phyloP scores from a whole-genome alignment of 2,329 filamentous ascomycete species.

The Penicillium concentricum region DNA sequence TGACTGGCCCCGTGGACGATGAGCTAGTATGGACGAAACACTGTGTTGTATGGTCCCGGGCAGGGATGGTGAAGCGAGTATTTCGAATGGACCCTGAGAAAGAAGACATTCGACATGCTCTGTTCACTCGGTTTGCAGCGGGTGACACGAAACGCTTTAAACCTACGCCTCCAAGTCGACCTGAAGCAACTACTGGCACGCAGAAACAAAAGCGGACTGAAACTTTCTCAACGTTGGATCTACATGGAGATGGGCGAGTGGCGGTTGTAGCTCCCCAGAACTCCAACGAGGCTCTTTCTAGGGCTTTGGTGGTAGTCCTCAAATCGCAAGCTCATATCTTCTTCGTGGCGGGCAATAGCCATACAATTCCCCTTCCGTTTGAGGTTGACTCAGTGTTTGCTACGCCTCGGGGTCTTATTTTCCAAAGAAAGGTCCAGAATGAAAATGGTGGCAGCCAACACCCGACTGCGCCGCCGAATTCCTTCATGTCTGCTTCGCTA shows the following conservation, averaged over 20 bases:
- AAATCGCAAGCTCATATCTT: slow-evolving; percentile 92
- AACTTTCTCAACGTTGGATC: slow-evolving; percentile 24
- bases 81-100: slow-evolving; percentile 86
- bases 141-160: slow-evolving; percentile 24
- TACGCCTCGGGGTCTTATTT: slow-evolving; percentile 76
- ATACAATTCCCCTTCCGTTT: slow-evolving; percentile 91
- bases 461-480: slow-evolving; percentile 70
- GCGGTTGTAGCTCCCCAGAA: slow-evolving; percentile 18
- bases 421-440: slow-evolving; percentile 70
- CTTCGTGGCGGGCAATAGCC: slow-evolving; percentile 81
- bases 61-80: slow-evolving; percentile 77
- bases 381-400: slow-evolving; percentile 86
- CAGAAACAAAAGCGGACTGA: slow-evolving; percentile 12
- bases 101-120: slow-evolving; percentile 78
- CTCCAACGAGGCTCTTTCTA: slow-evolving; percentile 33
- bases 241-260: slow-evolving; percentile 25
- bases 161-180: slow-evolving; percentile 1
- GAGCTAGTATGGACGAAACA: slow-evolving; percentile 74
- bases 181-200: not conserved
- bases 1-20: slow-evolving; percentile 60
- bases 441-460: slow-evolving; percentile 17
- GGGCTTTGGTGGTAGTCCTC: slow-evolving; percentile 84
- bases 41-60: slow-evolving; percentile 86
- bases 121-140: slow-evolving; percentile 77
- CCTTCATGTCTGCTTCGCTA: slow-evolving; percentile 72